Evolutionary conservation across 441 rosid genomes (phyloP), one percentile per base, ranked within the genome.

Genomic region (Arabidopsis hybrid): DNA sequence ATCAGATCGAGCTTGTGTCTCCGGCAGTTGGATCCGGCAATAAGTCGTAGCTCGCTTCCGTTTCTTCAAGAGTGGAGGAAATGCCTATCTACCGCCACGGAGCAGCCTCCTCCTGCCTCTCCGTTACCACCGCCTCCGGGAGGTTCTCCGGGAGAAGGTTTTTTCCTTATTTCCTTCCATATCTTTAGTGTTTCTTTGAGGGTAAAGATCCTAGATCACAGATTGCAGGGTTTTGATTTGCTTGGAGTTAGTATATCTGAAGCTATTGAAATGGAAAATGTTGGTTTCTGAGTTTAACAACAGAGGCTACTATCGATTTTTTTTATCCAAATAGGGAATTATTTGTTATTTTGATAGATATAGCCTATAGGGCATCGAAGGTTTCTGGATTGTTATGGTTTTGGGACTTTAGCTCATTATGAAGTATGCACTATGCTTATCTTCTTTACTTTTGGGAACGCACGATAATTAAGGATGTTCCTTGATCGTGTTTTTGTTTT

Each of bases 51-150:
- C 70, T 50, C 87, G 3, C 52, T 65, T 36, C 76, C 68, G 6
- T 67, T 67, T 46, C 83, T 82, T 52, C 75, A 82, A 55, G 83
- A 78, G 12, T 73, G 73, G 39, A 67, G 82, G 42, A 84, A 80
- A 67, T 76, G 65, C 69, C 83, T 91, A 76, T 84, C 92, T 55
- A 81, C 97, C 50, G 89, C 66, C 63, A 72, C 85, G 43, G 87
- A 80, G 26, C 87, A 76, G 8, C 50, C 17, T 56, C 81, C 78
- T 65, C 62, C 82, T 17, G 72, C 78, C 4, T 74, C 83, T 9
- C 75, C 75, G 17, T 42, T 35, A 50, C 72, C 80, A 36, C 72
- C 76, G 8, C 49, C 77, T 6, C 77, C 75, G 40, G 77, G 62
- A 40, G 73, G n/a, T 60, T 66, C 89, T 9, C 39, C 88, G 0